These are phyloP conservation scores for Huntiella abstrusa DNA, from an alignment of 2,329 filamentous ascomycete genomes.

Conservation along the genomic window DNA sequence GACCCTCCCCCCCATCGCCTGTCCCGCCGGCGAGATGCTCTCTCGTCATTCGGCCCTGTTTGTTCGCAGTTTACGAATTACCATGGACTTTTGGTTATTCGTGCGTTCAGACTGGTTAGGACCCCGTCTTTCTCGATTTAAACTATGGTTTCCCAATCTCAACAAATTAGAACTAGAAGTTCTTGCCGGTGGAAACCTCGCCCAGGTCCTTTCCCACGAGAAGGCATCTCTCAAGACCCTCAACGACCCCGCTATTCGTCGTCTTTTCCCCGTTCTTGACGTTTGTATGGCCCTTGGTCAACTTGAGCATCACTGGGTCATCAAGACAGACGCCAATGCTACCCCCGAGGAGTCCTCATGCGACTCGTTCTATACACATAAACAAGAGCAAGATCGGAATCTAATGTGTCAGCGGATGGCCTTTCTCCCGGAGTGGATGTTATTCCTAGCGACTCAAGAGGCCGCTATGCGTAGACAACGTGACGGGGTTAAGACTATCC, in stretches of 20 bases:
- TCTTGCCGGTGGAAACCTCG: not conserved
- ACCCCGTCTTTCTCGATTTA: not conserved
- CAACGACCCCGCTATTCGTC: not conserved
- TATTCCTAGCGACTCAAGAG: conserved; percentile 15
- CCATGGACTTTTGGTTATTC: conserved; percentile 2
- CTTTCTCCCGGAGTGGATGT: conserved; percentile 13
- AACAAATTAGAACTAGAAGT: conserved; percentile 16
- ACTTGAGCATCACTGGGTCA: conserved; percentile 20
- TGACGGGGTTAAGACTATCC: not conserved
- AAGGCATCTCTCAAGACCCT: conserved; percentile 14
- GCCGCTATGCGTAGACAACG: not conserved
- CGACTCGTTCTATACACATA: not conserved
- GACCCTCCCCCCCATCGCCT: conserved; percentile 12
- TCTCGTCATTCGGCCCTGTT: not conserved
- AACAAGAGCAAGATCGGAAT: conserved; percentile 7
- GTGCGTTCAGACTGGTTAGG: conserved; percentile 3
- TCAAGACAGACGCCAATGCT: conserved; percentile 22
- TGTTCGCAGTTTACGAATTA: conserved; percentile 7
- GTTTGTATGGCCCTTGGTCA: conserved; percentile 20
- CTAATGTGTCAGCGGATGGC: conserved; percentile 12
- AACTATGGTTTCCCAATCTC: not conserved
- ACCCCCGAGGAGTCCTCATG: conserved; percentile 18
- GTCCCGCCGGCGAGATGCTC: not conserved
- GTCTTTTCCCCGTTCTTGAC: not conserved
- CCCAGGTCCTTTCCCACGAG: not conserved